Conservation (phyloP, 805 yeast genomes). For the Pichia californica region DNA sequence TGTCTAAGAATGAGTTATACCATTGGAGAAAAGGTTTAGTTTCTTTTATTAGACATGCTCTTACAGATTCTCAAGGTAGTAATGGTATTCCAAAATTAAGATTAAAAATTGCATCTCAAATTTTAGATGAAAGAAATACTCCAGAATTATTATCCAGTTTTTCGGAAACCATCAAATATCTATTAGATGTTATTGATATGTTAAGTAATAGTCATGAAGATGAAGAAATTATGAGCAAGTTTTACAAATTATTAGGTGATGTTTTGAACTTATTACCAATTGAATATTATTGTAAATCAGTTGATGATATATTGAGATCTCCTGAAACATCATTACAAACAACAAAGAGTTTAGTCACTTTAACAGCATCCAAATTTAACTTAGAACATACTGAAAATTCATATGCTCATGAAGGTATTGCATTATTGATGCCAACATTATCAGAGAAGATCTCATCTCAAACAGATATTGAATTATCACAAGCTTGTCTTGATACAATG, state of each 20-base stretch:
- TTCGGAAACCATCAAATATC: constrained; percentile 26
- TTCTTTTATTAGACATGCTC: constrained; percentile 49
- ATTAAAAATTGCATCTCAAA: constrained; percentile 31
- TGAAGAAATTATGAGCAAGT: constrained; percentile 33
- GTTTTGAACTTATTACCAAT: constrained; percentile 70
- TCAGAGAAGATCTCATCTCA: constrained; percentile 32
- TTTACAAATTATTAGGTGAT: constrained; percentile 54
- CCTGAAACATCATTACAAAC: constrained; percentile 39
- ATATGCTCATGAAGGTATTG: constrained; percentile 45
- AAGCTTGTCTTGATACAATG: constrained; percentile 63
- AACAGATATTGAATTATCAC: constrained; percentile 47
- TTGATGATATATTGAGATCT: constrained; percentile 35
- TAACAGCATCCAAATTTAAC: constrained; percentile 64
- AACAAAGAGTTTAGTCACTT: constrained; percentile 53
- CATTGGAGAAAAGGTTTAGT: constrained; percentile 46
- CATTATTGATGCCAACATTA: constrained; percentile 44
- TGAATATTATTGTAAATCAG: constrained; percentile 59
- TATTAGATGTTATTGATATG: constrained; percentile 36
- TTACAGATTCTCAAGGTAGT: constrained; percentile 34
- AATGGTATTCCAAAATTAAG: constrained; percentile 40
- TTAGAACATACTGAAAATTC: constrained; percentile 50
- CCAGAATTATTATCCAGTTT: constrained; percentile 20
- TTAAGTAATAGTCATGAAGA: constrained; percentile 23
- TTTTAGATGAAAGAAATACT: constrained; percentile 23
- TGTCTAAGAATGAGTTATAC: constrained; percentile 42